Evolutionary conservation across 75 land plant species (phyloP).

Genomic region (Sequoiadendron giganteum): DNA sequence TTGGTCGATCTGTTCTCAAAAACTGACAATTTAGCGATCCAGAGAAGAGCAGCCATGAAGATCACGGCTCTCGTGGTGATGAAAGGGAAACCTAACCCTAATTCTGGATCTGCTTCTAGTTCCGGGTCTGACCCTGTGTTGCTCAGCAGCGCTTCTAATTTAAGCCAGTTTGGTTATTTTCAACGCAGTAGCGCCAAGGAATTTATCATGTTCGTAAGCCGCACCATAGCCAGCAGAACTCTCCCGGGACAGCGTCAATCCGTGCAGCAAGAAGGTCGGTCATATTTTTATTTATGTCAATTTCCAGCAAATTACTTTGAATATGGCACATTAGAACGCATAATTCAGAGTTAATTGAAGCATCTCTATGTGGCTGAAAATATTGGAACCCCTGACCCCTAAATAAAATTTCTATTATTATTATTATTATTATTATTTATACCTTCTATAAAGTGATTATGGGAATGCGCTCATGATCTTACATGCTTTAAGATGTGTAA

Average conservation of each 20-base stretch:
- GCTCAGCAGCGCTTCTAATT: constrained; percentile 82
- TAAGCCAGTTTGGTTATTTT: constrained; percentile 91
- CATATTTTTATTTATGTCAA: neutral
- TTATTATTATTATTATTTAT: too few relatives aligned
- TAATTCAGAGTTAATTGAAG: too few relatives aligned
- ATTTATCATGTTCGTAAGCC: constrained; percentile 81
- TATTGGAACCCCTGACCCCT: too few relatives aligned
- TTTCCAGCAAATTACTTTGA: neutral
- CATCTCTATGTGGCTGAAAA: too few relatives aligned
- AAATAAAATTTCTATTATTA: too few relatives aligned
- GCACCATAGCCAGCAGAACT: constrained; percentile 86
- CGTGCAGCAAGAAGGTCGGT: constrained; percentile 81
- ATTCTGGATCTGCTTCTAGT: constrained; percentile 7
- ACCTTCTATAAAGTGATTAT: too few relatives aligned
- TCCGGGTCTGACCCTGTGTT: constrained; percentile 55
- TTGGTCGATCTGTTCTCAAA: neutral
- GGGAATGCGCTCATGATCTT: too few relatives aligned
- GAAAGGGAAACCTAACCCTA: constrained; percentile 34
- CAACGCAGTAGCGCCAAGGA: constrained; percentile 87
- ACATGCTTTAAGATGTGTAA: too few relatives aligned
- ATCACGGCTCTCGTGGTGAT: constrained; percentile 83
- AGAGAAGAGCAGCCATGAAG: constrained; percentile 50
- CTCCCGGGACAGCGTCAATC: constrained; percentile 86
- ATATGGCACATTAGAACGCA: too few relatives aligned
- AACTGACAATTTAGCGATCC: neutral